Conservation (phyloP, 345 rosid genomes). For the Trapa incisa region DNA sequence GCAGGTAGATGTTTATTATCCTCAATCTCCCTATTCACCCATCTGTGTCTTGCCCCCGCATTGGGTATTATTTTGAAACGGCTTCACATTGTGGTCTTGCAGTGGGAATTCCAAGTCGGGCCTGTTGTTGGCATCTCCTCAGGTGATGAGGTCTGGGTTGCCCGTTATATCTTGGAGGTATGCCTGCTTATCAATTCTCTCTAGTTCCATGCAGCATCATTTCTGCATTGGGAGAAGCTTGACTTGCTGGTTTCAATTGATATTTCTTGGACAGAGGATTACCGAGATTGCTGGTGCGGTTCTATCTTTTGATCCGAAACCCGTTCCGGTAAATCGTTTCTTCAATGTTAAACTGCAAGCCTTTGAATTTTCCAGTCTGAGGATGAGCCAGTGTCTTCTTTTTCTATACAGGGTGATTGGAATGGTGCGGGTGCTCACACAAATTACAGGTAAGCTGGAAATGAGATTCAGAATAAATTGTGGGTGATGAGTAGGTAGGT, state of each 20-base stretch:
- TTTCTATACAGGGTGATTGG: conserved; percentile 56
- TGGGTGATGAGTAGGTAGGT: neutral
- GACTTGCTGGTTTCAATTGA: neutral
- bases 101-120: conserved; percentile 99
- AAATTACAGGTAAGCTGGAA: conserved; percentile 52
- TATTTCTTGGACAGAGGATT: conserved; percentile 50
- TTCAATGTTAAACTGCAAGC: too few relatives aligned
- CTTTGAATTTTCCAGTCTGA: neutral
- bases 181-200: neutral
- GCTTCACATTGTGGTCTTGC: neutral
- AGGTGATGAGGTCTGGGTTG: conserved; percentile 79
- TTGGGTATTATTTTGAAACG: neutral
- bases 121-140: conserved; percentile 86
- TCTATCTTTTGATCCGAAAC: conserved; percentile 82
- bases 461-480: neutral
- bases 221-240: neutral
- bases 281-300: conserved; percentile 92
- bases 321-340: conserved; percentile 35
- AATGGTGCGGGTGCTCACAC: conserved; percentile 96
- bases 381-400: neutral
- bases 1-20: conserved; percentile 31
- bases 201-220: neutral
- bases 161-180: conserved; percentile 96
- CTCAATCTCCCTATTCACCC: too few relatives aligned
- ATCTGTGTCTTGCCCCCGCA: too few relatives aligned